A percentile compares a stretch with the other conserved stretches of the same genome.
Conservation (phyloP, 805 yeast genomes). For the Lipomyces starkeyi region DNA sequence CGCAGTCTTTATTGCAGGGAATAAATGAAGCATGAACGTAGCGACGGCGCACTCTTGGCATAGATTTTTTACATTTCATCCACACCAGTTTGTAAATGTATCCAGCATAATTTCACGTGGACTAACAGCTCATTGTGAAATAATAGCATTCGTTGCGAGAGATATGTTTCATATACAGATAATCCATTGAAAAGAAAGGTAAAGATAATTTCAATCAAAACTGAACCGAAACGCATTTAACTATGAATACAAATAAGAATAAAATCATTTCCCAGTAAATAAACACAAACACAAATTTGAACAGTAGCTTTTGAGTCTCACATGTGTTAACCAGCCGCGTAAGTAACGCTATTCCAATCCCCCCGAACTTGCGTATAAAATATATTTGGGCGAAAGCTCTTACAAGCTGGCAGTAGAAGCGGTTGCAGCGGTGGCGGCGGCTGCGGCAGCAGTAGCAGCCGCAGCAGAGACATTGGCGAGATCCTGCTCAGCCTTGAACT, state of each 20-base stretch:
- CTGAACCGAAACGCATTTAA: background rate
- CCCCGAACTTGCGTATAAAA: background rate
- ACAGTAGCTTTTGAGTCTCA: background rate
- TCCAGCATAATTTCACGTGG: background rate
- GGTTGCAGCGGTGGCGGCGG: background rate
- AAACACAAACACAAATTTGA: background rate
- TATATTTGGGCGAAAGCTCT: background rate
- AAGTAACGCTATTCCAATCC: background rate
- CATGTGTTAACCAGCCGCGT: background rate
- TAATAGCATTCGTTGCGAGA: background rate
- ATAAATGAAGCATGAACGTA: background rate
- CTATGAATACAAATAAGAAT: background rate
- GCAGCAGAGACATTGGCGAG: conserved; percentile 3
- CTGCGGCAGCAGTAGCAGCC: background rate
- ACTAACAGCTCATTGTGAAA: background rate
- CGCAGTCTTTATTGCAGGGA: conserved; percentile 45
- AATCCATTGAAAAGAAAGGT: background rate
- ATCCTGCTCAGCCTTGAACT: conserved; percentile 52
- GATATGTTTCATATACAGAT: background rate
- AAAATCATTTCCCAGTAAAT: background rate
- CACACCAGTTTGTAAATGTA: too few relatives aligned
- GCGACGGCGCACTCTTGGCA: background rate
- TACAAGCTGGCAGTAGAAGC: background rate
- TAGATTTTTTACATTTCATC: too few relatives aligned
- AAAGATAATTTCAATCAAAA: background rate